Conservation (phyloP, 1,139 yeast species). For the Yamadazyma conglobata region DNA sequence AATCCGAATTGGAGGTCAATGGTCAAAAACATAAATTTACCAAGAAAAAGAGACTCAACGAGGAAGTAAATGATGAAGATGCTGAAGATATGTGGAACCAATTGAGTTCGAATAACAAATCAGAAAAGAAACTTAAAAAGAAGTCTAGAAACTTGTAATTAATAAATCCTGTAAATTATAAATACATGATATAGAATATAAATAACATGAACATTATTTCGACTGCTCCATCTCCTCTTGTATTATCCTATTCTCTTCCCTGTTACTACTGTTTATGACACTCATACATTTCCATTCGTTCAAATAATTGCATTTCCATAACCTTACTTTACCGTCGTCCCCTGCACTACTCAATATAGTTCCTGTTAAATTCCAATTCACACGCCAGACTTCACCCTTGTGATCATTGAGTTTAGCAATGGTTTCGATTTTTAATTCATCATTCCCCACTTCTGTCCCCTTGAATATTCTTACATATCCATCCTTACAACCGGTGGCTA, state of each 20-base stretch:
- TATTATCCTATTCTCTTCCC: conserved; percentile 21
- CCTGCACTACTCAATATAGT: conserved; percentile 92
- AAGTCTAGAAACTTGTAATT: conserved; percentile 4
- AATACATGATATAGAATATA: background rate
- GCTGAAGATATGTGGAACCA: conserved; percentile 38
- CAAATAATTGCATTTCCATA: conserved; percentile 87
- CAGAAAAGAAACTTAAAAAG: conserved; percentile 15
- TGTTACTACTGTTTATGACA: conserved; percentile 67
- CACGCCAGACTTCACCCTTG: conserved; percentile 92
- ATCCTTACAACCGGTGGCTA: conserved; percentile 96
- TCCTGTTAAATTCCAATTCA: conserved; percentile 91
- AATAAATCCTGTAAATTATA: background rate
- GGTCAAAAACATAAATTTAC: conserved; percentile 15
- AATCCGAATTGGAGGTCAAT: conserved; percentile 15
- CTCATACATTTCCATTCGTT: conserved; percentile 92
- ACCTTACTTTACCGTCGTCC: conserved; percentile 86
- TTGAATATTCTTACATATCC: conserved; percentile 86
- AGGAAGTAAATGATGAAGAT: conserved; percentile 20
- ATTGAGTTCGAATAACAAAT: conserved; percentile 22
- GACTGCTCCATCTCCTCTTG: conserved; percentile 17
- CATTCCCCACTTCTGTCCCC: conserved; percentile 42
- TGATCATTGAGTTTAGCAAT: conserved; percentile 60
- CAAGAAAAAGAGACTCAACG: conserved; percentile 17
- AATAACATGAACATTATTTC: too few species aligned
- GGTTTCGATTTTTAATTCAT: conserved; percentile 34